Percentiles rank a stretch among this genome's conserved stretches.
These are phyloP conservation scores for Auricularia sp. DNA, from an alignment of 768 basidiomycete species.

Conservation along the genomic window DNA sequence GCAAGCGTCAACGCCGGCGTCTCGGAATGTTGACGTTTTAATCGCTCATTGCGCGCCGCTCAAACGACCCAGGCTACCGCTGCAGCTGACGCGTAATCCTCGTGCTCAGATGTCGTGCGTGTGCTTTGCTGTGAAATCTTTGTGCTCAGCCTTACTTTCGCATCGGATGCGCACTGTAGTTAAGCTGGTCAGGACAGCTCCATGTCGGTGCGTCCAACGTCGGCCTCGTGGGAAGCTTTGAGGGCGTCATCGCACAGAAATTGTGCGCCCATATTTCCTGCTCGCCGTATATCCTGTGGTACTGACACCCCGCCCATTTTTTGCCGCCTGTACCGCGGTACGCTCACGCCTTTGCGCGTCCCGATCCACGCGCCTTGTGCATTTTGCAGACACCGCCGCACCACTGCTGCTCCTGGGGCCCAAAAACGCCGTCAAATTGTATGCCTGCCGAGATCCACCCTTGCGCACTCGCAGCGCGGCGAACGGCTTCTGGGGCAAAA, in stretches of 20 bases:
- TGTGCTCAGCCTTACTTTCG: too few relatives aligned
- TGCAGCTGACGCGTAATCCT: not conserved
- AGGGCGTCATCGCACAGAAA: slow-evolving; percentile 77
- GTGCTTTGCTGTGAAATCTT: slow-evolving; percentile 3
- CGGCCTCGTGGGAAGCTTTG: slow-evolving; percentile 77
- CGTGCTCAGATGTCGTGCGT: slow-evolving; percentile 60
- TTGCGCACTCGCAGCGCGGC: slow-evolving; percentile 42
- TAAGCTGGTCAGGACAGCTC: slow-evolving; percentile 96
- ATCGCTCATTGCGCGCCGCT: slow-evolving; percentile 58
- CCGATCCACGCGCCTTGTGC: not conserved
- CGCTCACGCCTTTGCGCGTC: slow-evolving; percentile 2
- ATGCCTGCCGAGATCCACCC: slow-evolving; percentile 18
- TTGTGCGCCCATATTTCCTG: slow-evolving; percentile 45
- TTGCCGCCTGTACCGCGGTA: slow-evolving; percentile 84
- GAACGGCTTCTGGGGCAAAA: slow-evolving; percentile 95
- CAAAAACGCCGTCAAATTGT: slow-evolving; percentile 96
- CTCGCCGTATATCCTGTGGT: not conserved
- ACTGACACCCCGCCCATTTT: slow-evolving; percentile 32
- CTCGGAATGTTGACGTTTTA: slow-evolving; percentile 61
- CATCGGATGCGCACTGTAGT: slow-evolving; percentile 34
- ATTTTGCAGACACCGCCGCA: slow-evolving; percentile 67
- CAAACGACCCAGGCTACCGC: not conserved
- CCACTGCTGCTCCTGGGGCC: slow-evolving; percentile 89
- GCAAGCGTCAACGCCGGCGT: slow-evolving; percentile 96
- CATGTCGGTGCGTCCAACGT: slow-evolving; percentile 67